Evolutionary conservation across 768 basidiomycete genomes (phyloP), one percentile per base, ranked within the genome.

Genomic region (Mrakia hoshinonis): DNA sequence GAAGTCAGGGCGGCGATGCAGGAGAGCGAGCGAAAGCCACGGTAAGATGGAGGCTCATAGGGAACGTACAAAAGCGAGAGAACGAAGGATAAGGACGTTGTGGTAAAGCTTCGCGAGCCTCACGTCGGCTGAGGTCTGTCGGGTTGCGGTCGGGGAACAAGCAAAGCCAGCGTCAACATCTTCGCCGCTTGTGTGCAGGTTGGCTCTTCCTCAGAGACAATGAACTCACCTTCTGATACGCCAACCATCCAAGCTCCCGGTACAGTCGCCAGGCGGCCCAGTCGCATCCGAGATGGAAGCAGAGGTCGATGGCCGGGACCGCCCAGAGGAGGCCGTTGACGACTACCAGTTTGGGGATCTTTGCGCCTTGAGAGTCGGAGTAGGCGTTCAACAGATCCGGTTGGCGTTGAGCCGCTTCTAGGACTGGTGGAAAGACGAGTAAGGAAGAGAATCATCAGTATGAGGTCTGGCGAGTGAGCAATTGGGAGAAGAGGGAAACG

Each of bases 101-200:
- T 58, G 55, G 31, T 58, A 58, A 34, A 58, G 55, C 31, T 31
- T 58, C 24, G 29, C 7, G 24, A 58, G 29, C 26, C 29, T 20
- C 29, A 58, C 55, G 29, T 58, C 55, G 55, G 55, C 55, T 18
- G 55, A 58, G 31, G 55, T 26, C 55, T 58, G 55, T 22, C 18
- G 15, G n/a, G n/a, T n/a, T n/a, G n/a, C n/a, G n/a, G n/a, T n/a
- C n/a, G n/a, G n/a, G 7, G n/a, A 26, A 22, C n/a, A 52, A 24
- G n/a, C 1, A 52, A 24, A 18, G 49, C 3, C n/a, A 26, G 51
- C n/a, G n/a, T n/a, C n/a, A n/a, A n/a, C n/a, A n/a, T n/a, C n/a
- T n/a, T n/a, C n/a, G n/a, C n/a, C n/a, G n/a, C n/a, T n/a, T n/a
- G n/a, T n/a, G n/a, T n/a, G n/a, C n/a, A n/a, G n/a, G n/a, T n/a